Base-by-base conservation (phyloP, 2,329 filamentous ascomycete genomes). In the Xylaria hypoxylon region DNA sequence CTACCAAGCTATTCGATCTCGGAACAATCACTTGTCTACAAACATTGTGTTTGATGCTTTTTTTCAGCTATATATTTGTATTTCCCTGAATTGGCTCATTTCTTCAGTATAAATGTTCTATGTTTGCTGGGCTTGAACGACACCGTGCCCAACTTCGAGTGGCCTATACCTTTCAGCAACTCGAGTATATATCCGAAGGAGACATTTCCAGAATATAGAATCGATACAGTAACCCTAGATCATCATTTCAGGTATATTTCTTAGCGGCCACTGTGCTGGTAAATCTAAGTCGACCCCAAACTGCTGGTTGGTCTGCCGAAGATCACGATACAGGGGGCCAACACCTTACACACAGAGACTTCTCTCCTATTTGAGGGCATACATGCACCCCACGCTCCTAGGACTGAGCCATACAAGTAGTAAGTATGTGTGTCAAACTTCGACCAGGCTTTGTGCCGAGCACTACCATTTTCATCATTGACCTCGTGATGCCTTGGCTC, bases 21-120 rank as follows among this genome's bases (percentile, higher is more conserved):
- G 35, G 57, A 58, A 40, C 28, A 48, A 19, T 10, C 15, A 28
- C 22, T 26, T 42, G 2, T 58, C 28, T 67, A 67, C 65, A 64
- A 61, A 51, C 26, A 57, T n/a, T 38, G 7, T 48, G 3, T 44
- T 48, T 5, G 17, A n/a, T 13, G 31, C 13, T 2, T 8, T 24
- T 45, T 56, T 2, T 15, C 3, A 28, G 22, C 19, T 19, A 11
- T 47, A 1, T 31, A 40, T 10, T 19, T n/a, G 19, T 13, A 15
- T 48, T 22, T 8, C n/a, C 15, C 8, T 13, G 7, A 4, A 10
- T 19, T 28, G 3, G 42, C 24, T 17, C 11, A 38, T 35, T 22
- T 31, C n/a, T n/a, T 19, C 31, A 28, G 55, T 17, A 15, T 22
- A 33, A 35, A 3, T 17, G 4, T 10, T 47, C 40, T 19, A 19